Base-by-base conservation (phyloP, 1,139 yeast species). In the Taiozyma sp. region DNA sequence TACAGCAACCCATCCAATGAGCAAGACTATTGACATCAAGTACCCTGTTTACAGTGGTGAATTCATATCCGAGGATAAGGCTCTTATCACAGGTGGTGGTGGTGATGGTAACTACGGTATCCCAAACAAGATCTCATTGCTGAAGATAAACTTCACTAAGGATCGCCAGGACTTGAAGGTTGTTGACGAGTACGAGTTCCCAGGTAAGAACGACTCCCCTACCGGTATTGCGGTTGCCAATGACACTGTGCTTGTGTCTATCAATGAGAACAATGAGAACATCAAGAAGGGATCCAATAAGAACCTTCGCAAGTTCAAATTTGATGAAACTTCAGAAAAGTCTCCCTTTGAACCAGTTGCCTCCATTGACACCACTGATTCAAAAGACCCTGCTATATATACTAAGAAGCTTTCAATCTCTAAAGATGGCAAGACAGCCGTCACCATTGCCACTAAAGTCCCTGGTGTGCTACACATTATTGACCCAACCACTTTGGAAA, bases 51-150 rank as follows among this genome's bases (percentile, higher is more conserved):
- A 85, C 62, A 95, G 89, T 2, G 84, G 92, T 53, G 79, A 80
- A 57, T 92, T 89, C 65, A 73, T 84, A 50, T 76, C 81, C 59
- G 78, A 83, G 59, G 73, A 76, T 57, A 79, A 84, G 4, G 68
- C 91, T 38, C 68, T 91, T 49, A 87, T 87, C 30, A 82, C 91
- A 7, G 99, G 99, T 43, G 99, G 98, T 45, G 97, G 97, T 40
- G 98, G 97, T 41, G 96, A 89, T 67, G 96, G 96, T 16, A 84
- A 80, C 63, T 84, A 89, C 64, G 97, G 97, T 44, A 82, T 91
- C 51, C 88, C 93, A 45, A 92, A 92, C 68, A 90, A 87, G 66
- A 74, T 92, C 60, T 83, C 91, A n/a, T 86, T 84, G 19, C 67
- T 84, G 46, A 28, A 46, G 27, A 44, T 50, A 13, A 78, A 79